Evolutionary conservation across 805 yeast genomes (phyloP).

Genomic region (Candida quercuum): DNA sequence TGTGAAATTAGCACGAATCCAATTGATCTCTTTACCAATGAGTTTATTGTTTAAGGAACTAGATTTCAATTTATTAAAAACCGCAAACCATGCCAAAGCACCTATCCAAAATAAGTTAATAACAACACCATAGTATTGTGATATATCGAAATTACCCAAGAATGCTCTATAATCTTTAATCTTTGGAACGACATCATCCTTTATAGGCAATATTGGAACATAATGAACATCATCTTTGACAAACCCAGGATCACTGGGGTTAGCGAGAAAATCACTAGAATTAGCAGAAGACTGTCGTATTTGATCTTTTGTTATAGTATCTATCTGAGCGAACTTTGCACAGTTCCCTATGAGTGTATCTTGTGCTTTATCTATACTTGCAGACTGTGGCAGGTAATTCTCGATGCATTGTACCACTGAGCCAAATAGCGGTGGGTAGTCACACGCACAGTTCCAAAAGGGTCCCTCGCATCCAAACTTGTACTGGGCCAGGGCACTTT

Average conservation of each 20-base stretch:
- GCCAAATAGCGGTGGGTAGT: constrained; percentile 14
- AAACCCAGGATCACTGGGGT: constrained; percentile 3
- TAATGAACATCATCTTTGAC: constrained; percentile 1
- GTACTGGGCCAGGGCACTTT: constrained; percentile 11
- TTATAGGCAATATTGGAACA: constrained; percentile 13
- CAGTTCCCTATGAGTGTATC: constrained; percentile 8
- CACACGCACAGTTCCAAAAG: constrained; percentile 15
- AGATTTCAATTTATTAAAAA: constrained; percentile 15
- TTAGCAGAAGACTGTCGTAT: constrained; percentile 7
- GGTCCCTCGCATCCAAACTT: constrained; percentile 15
- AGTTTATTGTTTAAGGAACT: constrained; percentile 10
- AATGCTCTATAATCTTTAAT: constrained; percentile 21
- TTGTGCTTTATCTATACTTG: constrained; percentile 3
- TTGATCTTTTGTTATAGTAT: constrained; percentile 6
- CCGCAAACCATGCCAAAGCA: constrained; percentile 12
- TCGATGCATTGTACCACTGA: constrained; percentile 18
- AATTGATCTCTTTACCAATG: constrained; percentile 10
- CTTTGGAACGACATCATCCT: constrained; percentile 5
- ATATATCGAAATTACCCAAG: constrained; percentile 19
- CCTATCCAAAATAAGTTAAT: constrained; percentile 19
- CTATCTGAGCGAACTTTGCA: not conserved
- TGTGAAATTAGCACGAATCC: constrained; percentile 12
- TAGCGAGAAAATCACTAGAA: constrained; percentile 6
- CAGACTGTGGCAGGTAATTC: constrained; percentile 11
- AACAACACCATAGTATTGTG: constrained; percentile 17